phyloP scores from a whole-genome alignment of 2,329 filamentous ascomycete genomes.

The Ceratocystis eucalypticola region DNA sequence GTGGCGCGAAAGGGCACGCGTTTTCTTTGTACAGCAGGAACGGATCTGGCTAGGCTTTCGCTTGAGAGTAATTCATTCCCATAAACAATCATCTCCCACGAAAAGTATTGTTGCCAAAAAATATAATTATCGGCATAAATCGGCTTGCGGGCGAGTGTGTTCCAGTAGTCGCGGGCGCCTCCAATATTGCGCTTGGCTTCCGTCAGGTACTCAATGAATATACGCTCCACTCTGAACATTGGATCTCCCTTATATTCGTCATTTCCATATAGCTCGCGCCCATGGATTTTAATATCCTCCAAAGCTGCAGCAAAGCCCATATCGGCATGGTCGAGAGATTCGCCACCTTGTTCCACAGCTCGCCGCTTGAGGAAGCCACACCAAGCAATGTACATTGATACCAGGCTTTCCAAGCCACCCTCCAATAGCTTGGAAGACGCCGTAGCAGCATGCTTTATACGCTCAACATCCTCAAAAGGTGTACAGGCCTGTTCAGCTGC shows the following conservation, averaged over 20 bases:
- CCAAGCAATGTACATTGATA: conserved; percentile 89
- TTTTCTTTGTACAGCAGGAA: background rate
- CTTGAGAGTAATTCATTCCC: conserved; percentile 26
- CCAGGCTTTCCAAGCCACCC: conserved; percentile 71
- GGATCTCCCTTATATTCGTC: conserved; percentile 72
- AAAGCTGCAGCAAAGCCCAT: conserved; percentile 76
- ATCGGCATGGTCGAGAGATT: conserved; percentile 79
- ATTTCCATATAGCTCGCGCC: conserved; percentile 58
- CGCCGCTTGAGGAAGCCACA: conserved; percentile 82
- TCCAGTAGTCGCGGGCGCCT: conserved; percentile 66
- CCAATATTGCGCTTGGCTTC: conserved; percentile 68
- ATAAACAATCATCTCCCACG: conserved; percentile 70
- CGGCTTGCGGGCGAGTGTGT: conserved; percentile 49
- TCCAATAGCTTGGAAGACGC: conserved; percentile 73
- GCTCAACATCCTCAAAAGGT: conserved; percentile 67
- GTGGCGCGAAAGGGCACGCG: conserved; percentile 61
- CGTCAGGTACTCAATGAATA: conserved; percentile 81
- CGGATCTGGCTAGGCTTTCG: conserved; percentile 29
- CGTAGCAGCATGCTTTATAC: conserved; percentile 85
- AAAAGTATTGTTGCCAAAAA: conserved; percentile 87
- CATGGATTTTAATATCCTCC: conserved; percentile 71
- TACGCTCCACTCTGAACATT: conserved; percentile 74
- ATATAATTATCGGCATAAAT: conserved; percentile 67
- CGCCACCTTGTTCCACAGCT: conserved; percentile 59
- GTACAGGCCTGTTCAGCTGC: conserved; percentile 66